A percentile compares a stretch with the other conserved stretches of the same genome.
These are phyloP conservation scores for Phaeotremella fagi DNA, from an alignment of 768 basidiomycete species.

Conservation along the genomic window DNA sequence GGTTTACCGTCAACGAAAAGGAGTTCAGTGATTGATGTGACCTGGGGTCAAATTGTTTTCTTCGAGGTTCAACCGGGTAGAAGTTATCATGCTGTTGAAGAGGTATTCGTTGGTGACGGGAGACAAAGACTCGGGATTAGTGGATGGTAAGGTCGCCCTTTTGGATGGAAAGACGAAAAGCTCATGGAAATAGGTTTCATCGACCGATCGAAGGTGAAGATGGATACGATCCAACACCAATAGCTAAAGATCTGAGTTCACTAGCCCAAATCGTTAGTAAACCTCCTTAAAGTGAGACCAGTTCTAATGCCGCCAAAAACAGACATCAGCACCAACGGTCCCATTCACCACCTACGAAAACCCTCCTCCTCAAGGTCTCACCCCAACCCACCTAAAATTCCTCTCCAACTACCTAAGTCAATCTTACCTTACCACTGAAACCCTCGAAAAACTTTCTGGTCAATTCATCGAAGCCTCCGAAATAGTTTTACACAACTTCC, in stretches of 20 bases:
- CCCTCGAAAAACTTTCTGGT: slow-evolving; percentile 69
- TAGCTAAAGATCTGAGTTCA: slow-evolving; percentile 63
- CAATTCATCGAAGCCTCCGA: slow-evolving; percentile 83
- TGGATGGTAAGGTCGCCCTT: slow-evolving; percentile 60
- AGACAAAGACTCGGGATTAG: slow-evolving; percentile 77
- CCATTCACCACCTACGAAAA: slow-evolving; percentile 51
- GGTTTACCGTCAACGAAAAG: slow-evolving; percentile 58
- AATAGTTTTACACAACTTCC: slow-evolving; percentile 83
- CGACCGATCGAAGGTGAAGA: slow-evolving; percentile 85
- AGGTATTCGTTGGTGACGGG: slow-evolving; percentile 82
- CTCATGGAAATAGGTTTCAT: slow-evolving; percentile 59
- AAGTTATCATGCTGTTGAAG: slow-evolving; percentile 95
- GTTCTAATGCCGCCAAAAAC: slow-evolving; percentile 1
- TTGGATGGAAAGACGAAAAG: slow-evolving; percentile 1
- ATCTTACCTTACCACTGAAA: slow-evolving; percentile 76
- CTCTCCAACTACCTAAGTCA: slow-evolving; percentile 82
- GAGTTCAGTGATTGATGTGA: slow-evolving; percentile 43
- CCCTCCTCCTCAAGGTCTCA: slow-evolving; percentile 38
- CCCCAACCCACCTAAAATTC: slow-evolving; percentile 60
- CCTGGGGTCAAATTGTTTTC: slow-evolving; percentile 52
- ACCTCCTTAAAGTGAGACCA: background rate
- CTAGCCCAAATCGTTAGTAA: slow-evolving; percentile 83
- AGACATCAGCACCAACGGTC: slow-evolving; percentile 41
- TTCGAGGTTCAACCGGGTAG: slow-evolving; percentile 75
- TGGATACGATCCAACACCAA: slow-evolving; percentile 61